phyloP scores from a whole-genome alignment of 2,329 filamentous ascomycete genomes.

The Cladosporium sphaerospermum region DNA sequence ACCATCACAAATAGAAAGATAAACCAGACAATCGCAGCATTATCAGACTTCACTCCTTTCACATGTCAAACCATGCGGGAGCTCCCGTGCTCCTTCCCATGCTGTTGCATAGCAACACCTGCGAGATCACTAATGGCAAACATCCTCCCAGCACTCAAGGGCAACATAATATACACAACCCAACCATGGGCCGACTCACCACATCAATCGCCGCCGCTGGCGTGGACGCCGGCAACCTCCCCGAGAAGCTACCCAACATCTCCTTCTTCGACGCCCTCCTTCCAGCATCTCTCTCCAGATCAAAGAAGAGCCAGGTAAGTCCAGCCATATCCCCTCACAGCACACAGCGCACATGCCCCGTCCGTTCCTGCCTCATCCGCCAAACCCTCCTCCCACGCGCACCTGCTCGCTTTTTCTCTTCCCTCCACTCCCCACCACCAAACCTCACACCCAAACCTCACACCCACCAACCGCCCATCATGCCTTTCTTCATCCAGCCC shows the following conservation, averaged over 20 bases:
- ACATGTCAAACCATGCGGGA: background rate
- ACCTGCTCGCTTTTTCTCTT: background rate
- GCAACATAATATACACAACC: background rate
- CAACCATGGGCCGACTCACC: conserved; percentile 24
- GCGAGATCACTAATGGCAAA: too few species aligned
- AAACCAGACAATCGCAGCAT: background rate
- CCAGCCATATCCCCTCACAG: background rate
- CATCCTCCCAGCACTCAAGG: background rate
- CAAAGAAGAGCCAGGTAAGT: background rate
- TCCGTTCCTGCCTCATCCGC: background rate
- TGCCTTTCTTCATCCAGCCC: conserved; percentile 5
- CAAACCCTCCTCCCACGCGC: too few species aligned
- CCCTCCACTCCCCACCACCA: background rate
- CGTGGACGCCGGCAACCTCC: conserved; percentile 24
- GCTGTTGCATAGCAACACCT: background rate
- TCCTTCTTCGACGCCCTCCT: conserved; percentile 28
- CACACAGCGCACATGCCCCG: background rate
- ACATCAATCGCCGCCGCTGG: conserved; percentile 24
- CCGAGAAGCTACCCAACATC: conserved; percentile 22
- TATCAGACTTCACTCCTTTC: background rate
- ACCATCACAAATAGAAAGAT: background rate
- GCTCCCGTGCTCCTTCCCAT: background rate
- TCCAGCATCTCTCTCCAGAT: conserved; percentile 13
- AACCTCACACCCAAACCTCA: background rate
- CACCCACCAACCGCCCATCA: background rate